phyloP scores from a whole-genome alignment of 1,284 basidiomycete species.

The Porodaedalea pini region DNA sequence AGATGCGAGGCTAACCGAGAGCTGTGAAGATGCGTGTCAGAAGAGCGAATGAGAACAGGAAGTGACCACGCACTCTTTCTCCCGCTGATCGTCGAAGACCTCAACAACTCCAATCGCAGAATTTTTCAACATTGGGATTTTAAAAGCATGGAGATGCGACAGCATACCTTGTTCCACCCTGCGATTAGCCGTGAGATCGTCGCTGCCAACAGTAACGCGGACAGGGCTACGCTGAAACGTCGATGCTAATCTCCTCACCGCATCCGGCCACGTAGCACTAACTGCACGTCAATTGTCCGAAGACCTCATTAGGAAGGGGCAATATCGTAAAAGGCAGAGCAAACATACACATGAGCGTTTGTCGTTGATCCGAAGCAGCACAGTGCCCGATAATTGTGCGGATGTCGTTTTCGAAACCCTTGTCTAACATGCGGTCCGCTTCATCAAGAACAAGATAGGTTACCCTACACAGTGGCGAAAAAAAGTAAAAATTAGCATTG shows the following conservation, averaged over 20 bases:
- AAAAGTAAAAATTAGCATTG: slow-evolving; percentile 1
- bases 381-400: slow-evolving; percentile 84
- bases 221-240: slow-evolving; percentile 87
- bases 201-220: slow-evolving; percentile 91
- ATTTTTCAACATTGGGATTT: too few species aligned
- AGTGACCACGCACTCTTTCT: slow-evolving; percentile 72
- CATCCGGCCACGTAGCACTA: slow-evolving; percentile 97
- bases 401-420: slow-evolving; percentile 99
- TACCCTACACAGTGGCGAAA: slow-evolving; percentile 54
- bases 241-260: slow-evolving; percentile 89
- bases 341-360: slow-evolving; percentile 89
- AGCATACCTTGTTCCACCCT: slow-evolving; percentile 67
- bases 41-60: background rate
- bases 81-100: slow-evolving; percentile 83
- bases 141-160: background rate
- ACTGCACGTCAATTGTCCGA: slow-evolving; percentile 44
- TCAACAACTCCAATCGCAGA: slow-evolving; percentile 57
- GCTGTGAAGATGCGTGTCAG: slow-evolving; percentile 37
- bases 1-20: slow-evolving; percentile 67
- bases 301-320: background rate
- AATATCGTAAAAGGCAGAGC: too few species aligned
- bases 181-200: slow-evolving; percentile 93
- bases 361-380: slow-evolving; percentile 62
- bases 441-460: slow-evolving; percentile 94
- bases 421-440: slow-evolving; percentile 98